These are phyloP conservation scores for Lipomyces lipofer DNA, from an alignment of 805 yeast species.

Conservation along the genomic window DNA sequence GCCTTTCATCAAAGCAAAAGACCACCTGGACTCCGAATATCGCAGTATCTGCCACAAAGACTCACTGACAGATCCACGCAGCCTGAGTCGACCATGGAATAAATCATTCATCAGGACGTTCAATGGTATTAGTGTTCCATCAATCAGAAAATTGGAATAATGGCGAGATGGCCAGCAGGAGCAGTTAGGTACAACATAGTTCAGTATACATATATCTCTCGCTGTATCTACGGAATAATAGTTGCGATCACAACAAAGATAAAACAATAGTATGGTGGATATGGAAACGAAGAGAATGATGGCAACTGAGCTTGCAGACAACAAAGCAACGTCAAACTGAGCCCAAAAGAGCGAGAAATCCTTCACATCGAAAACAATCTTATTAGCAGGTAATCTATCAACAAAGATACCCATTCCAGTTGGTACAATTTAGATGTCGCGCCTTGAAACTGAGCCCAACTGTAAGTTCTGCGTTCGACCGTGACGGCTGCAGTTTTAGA, in stretches of 20 bases:
- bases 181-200: background rate
- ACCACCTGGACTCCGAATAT: constrained; percentile 3
- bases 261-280: too few relatives aligned
- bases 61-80: background rate
- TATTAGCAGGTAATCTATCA: too few relatives aligned
- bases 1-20: background rate
- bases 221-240: too few relatives aligned
- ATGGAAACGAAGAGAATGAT: too few relatives aligned
- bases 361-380: too few relatives aligned
- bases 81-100: background rate
- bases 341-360: too few relatives aligned
- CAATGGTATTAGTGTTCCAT: constrained; percentile 1
- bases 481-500: background rate
- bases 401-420: too few relatives aligned
- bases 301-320: too few relatives aligned
- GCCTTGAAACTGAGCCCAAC: background rate
- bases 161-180: constrained; percentile 5
- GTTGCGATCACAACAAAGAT: too few relatives aligned
- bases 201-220: too few relatives aligned
- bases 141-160: background rate
- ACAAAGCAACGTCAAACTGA: too few relatives aligned
- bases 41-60: constrained; percentile 5
- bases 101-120: background rate
- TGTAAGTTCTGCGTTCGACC: background rate
- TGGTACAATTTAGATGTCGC: too few relatives aligned